Base-by-base conservation (phyloP, 2,329 filamentous ascomycete genomes). In the Elsinoe ampelina region DNA sequence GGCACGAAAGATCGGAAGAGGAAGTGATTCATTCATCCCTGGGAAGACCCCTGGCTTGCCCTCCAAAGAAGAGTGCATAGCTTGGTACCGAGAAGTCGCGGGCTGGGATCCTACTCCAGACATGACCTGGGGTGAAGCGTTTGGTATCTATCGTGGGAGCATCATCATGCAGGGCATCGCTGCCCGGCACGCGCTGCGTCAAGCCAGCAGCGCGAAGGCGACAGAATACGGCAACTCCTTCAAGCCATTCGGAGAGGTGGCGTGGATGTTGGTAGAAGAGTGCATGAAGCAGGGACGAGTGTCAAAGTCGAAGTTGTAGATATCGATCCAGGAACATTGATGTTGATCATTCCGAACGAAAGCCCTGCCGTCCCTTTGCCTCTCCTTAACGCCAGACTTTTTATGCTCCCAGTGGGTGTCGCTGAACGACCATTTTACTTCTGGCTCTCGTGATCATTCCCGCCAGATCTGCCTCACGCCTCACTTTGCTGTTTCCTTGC, bases 131-230 rank as follows among this genome's bases (percentile, higher is more conserved):
- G 81, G 82, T 3, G 78, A 82, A 65, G 80, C 81, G 1, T 86
- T 86, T 68, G 77, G 77, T 52, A 74, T 78, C 20, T 83, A 83
- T 66, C 73, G 82, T 50, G 77, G 74, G 34, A 75, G 77, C 20
- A 75, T 85, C 39, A 84, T 85, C 67, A 81, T 77, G 84, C 93
- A 98, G 75, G 93, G 93, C 2, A 97, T 98, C 68, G 91, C 91
- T 50, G 93, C 93, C 51, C 77, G 93, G 61, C 87, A 87, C 70
- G 93, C 93, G 22, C 74, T 80, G 48, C 77, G 92, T 50, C 58
- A 97, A 77, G 93, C 93, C 36, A 95, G 90, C 72, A 95, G 89
- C 70, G 86, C 82, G 58, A 81, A 86, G 68, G 93, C 93, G 5
- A 80, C 77, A 63, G 78, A 83, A 41, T 88, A 95, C 71, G 89